Base-by-base conservation (phyloP, 176 grass and related monocot genomes). In the Aegilops speltoides region DNA sequence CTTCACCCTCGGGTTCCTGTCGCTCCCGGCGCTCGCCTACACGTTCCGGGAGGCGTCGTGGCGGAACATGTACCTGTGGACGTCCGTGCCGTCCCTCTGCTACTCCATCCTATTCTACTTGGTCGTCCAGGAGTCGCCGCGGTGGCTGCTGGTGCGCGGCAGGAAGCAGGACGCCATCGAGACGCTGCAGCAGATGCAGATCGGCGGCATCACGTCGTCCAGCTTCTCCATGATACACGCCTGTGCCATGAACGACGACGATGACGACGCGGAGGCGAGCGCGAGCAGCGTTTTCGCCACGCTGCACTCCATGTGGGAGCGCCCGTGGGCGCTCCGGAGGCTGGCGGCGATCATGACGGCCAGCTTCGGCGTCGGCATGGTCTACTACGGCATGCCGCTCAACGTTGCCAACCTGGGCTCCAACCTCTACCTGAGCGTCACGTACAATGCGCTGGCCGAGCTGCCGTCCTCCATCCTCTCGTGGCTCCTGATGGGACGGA, bases 341-440 rank as follows among this genome's bases (percentile, higher is more conserved):
- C 80, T 98, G 20, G 73, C 79, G 79, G 86, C 88, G 46, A 90
- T 93, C 81, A 95, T 94, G 91, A 84, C 78, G n/a, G 78, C 31
- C 2, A 50, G 91, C 67, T 89, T 98, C 69, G 96, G 96, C 60
- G 68, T 98, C 22, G 96, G 96, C 13, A 84, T 88, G 77, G 83
- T 95, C 68, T 98, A 98, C 83, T 98, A 91, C 79, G 96, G 96
- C 24, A 94, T 98, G 96, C 96, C 93, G 13, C 77, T 98, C 43
- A 98, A 98, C 81, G 86, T 98, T 15, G 96, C 90, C 23, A 98
- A 87, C 88, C 46, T 98, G 34, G 93, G 96, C 5, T 86, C 93
- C 36, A 92, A 93, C 67, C 88, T 98, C 31, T 98, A 95, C 80
- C 86, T 93, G 7, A 98, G 93, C 81, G 86, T 95, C 26, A 92